These are phyloP conservation scores for Podospora tetraspora DNA, from an alignment of 495 filamentous ascomycete genomes.

Conservation along the genomic window DNA sequence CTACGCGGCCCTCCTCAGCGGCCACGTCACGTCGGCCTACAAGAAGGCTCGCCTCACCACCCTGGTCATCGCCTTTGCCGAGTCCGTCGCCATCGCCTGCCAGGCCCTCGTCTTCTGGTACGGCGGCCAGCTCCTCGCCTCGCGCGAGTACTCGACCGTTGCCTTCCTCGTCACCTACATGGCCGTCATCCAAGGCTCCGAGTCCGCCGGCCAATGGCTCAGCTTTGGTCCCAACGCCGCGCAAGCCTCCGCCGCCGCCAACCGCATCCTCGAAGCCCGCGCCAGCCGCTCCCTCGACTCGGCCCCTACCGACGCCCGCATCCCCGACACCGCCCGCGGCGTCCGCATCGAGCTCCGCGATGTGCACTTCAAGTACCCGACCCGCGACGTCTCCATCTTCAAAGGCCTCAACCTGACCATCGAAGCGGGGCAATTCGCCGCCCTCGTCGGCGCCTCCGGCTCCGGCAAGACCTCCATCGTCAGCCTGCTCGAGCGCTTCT, in stretches of 20 bases:
- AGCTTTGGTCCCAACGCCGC: slow-evolving; percentile 47
- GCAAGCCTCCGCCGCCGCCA: slow-evolving; percentile 41
- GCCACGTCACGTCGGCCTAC: slow-evolving; percentile 38
- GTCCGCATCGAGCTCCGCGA: slow-evolving; percentile 51
- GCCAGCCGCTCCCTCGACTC: slow-evolving; percentile 25
- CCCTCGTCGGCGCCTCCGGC: slow-evolving; percentile 65
- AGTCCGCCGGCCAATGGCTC: slow-evolving; percentile 42
- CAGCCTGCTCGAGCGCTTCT: slow-evolving; percentile 60
- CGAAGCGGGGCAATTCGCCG: slow-evolving; percentile 59
- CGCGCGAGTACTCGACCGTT: slow-evolving; percentile 33
- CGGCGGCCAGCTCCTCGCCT: slow-evolving; percentile 37
- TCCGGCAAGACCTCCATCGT: slow-evolving; percentile 70
- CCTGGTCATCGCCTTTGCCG: slow-evolving; percentile 44
- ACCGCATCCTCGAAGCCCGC: slow-evolving; percentile 42
- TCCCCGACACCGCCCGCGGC: slow-evolving; percentile 41
- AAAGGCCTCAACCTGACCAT: slow-evolving; percentile 51
- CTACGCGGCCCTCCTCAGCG: slow-evolving; percentile 35
- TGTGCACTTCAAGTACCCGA: slow-evolving; percentile 57
- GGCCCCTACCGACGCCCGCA: slow-evolving; percentile 16
- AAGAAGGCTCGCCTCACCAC: slow-evolving; percentile 40
- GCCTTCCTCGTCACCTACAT: slow-evolving; percentile 45
- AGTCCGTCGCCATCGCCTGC: slow-evolving; percentile 38
- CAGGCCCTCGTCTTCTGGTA: slow-evolving; percentile 50
- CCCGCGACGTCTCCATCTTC: slow-evolving; percentile 49
- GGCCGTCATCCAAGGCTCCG: slow-evolving; percentile 46